These are phyloP conservation scores for Phytophthora fragariae DNA, from an alignment of 352 stramenopile species.

Conservation along the genomic window DNA sequence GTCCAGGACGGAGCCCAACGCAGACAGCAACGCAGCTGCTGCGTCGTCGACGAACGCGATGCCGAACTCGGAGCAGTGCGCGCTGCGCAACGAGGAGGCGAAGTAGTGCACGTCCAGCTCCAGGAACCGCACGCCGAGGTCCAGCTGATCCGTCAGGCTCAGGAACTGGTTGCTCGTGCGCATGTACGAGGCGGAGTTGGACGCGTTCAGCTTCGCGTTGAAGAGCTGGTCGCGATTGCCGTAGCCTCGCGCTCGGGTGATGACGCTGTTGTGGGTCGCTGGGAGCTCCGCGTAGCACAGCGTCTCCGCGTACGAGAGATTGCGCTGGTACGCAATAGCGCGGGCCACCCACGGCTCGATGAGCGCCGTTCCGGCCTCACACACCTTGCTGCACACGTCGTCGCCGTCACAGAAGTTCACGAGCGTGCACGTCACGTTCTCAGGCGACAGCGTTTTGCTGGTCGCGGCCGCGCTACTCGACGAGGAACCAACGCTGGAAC, in stretches of 20 bases:
- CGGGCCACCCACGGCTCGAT: slow-evolving; percentile 72
- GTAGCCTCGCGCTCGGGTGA: slow-evolving; percentile 64
- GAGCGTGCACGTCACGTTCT: slow-evolving; percentile 58
- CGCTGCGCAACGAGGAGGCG: slow-evolving; percentile 56
- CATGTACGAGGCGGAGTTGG: slow-evolving; percentile 55
- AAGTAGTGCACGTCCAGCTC: slow-evolving; percentile 88
- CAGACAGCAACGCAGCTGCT: slow-evolving; percentile 39
- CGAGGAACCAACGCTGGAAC: slow-evolving; percentile 20
- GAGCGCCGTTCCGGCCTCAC: slow-evolving; percentile 54
- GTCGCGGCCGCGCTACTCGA: slow-evolving; percentile 19
- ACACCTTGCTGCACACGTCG: slow-evolving; percentile 69
- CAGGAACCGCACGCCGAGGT: slow-evolving; percentile 72
- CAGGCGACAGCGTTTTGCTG: slow-evolving; percentile 46
- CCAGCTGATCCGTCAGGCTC: slow-evolving; percentile 75
- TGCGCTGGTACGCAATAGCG: slow-evolving; percentile 73
- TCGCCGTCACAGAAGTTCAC: slow-evolving; percentile 61
- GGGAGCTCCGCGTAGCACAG: slow-evolving; percentile 75
- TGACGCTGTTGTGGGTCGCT: slow-evolving; percentile 81
- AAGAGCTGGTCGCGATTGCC: slow-evolving; percentile 78
- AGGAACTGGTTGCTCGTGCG: slow-evolving; percentile 80
- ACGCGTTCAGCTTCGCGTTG: slow-evolving; percentile 57
- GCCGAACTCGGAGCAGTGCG: slow-evolving; percentile 66
- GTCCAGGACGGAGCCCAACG: slow-evolving; percentile 44
- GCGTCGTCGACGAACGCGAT: slow-evolving; percentile 66
- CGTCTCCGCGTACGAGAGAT: slow-evolving; percentile 64